Base-by-base conservation (phyloP, 2,329 filamentous ascomycete genomes). In the Aspergillus spinulosporus region DNA sequence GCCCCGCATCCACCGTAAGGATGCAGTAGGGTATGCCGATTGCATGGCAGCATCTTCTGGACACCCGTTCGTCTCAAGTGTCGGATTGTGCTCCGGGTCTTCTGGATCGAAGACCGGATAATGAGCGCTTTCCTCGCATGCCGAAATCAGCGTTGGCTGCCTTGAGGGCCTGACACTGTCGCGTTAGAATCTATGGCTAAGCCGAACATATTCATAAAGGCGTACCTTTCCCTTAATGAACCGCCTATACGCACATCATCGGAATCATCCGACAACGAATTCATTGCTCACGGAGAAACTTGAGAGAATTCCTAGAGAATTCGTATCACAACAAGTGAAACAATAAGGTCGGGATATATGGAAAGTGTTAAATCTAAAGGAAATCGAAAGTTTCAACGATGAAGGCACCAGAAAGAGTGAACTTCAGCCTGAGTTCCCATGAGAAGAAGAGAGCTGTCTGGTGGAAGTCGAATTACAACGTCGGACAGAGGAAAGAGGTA, bases 1-100 rank as follows among this genome's bases (percentile, higher is more conserved):
- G 21, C 59, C 63, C 12, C 68, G 66, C 36, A 68, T 61, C 68
- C 65, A 67, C 15, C 59, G 60, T 1, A 59, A 49, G 34, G 64
- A 65, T 7, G 57, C 65, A 5, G 60, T 55, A 2, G 62, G 52
- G 3, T 54, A 60, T 1, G 63, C 54, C 1, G 58, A 49, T 11
- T 57, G 49, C 11, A 64, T 52, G 29, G 59, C 59, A 2, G 58
- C 49, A 11, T 57, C 53, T 15, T 59, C 54, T 31, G 46, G 45
- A 58, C 61, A 64, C 32, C 52, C 32, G 12, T 50, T 49, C 7
- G 47, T 47, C 4, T 51, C 31, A n/a, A 37, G 45, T 6, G 64
- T 44, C 42, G 72, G 66, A 28, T 73, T 74, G 48, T 75, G 73
- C 29, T 68, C 63, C 56, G 72, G 70, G 48, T 75, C 65, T n/a